These are phyloP conservation scores for Alternaria brassicicola DNA, from an alignment of 2,329 filamentous ascomycete genomes.

Conservation along the genomic window DNA sequence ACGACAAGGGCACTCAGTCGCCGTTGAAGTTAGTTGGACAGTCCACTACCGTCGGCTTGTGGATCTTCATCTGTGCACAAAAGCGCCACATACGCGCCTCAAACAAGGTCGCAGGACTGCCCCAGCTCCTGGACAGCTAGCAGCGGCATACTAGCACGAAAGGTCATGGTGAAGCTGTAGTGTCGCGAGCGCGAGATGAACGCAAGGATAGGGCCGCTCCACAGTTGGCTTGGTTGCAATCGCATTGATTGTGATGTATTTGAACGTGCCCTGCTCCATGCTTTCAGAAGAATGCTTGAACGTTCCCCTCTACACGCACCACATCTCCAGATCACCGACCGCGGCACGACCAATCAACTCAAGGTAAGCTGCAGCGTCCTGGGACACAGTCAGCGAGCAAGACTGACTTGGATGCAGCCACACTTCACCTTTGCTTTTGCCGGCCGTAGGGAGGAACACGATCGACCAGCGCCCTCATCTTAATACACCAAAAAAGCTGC, in stretches of 20 bases:
- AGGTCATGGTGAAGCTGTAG: constrained; percentile 37
- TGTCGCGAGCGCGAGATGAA: constrained; percentile 32
- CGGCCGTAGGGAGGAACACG: constrained; percentile 17
- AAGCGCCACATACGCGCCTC: constrained; percentile 45
- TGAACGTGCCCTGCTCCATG: constrained; percentile 39
- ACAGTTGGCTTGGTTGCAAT: constrained; percentile 33
- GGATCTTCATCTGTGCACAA: constrained; percentile 34
- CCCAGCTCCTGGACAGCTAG: constrained; percentile 37
- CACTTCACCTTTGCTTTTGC: constrained; percentile 26
- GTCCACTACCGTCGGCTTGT: constrained; percentile 17
- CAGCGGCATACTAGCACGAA: constrained; percentile 36
- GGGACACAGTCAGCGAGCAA: constrained; percentile 36
- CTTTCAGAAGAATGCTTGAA: constrained; percentile 23
- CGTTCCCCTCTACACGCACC: constrained; percentile 25
- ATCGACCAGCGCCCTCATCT: constrained; percentile 9
- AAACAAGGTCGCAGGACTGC: constrained; percentile 38
- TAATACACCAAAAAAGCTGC: constrained; percentile 1
- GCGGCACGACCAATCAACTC: constrained; percentile 1
- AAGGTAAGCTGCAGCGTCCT: constrained; percentile 22
- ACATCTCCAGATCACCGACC: constrained; percentile 31
- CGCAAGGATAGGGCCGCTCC: constrained; percentile 42
- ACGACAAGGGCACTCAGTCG: background rate
- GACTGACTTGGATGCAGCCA: constrained; percentile 25
- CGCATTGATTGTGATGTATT: constrained; percentile 42
- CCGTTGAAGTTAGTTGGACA: background rate